Evolutionary conservation across 1,284 basidiomycete species (phyloP), one percentile per base, ranked within the genome.

Genomic region (Trichosporon sp.): DNA sequence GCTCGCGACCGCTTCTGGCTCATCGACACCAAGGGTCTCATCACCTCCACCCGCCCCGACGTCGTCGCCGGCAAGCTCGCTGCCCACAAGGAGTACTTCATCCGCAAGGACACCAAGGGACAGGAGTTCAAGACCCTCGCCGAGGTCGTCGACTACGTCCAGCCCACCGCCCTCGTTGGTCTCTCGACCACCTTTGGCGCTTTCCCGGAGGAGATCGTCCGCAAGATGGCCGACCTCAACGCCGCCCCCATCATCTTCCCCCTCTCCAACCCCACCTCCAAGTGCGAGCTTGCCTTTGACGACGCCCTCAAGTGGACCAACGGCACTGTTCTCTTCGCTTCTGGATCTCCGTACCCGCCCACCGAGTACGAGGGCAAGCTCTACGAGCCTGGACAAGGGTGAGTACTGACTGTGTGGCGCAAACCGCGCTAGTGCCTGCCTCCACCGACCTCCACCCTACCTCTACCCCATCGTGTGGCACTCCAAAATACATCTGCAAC

Each of bases 91-190:
- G 89, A 79, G 70, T 86, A 88, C 86, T 95, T 96, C 84, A 91
- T 93, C 73, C 89, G 94, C 73, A 85, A 87, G 71, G 92, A 94
- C 83, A 92, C 93, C 81, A 84, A 84, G 32, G 92, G 92, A 7
- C 88, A 90, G 38, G 91, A 91, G 21, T 89, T 92, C 85, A 91
- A 85, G 48, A 85, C 91, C 75, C 87, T 97, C 37, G 85, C 90
- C 65, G 91, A 95, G 67, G 91, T 96, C 76, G 88, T 98, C 78
- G 87, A 91, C 70, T 90, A 91, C 81, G 92, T 97, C 74, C 89
- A 92, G 83, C 96, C 96, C 10, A 98, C 96, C 19, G 94, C 92
- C 12, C 87, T 98, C 38, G 87, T 98, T 73, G 95, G 96, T 68
- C 89, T 98, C 40, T 95, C 92, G 21, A 97, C 95, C 31, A 91